Conservation (phyloP, 441 rosid species). For the Gossypium lobatum region DNA sequence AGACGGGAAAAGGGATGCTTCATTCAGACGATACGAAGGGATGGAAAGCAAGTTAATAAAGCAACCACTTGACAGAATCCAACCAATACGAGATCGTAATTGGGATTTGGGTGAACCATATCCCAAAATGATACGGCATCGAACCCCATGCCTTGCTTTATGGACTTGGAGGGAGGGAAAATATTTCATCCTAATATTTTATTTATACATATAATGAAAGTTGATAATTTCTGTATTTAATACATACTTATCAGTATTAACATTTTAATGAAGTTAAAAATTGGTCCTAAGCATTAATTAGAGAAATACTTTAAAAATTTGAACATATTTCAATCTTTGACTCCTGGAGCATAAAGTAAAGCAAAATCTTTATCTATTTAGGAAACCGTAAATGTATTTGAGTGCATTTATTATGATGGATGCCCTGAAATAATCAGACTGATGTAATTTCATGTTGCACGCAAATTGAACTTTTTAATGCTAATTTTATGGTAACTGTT, state of each 20-base stretch:
- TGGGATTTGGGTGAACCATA: not conserved
- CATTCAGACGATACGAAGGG: not conserved
- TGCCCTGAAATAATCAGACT: not conserved
- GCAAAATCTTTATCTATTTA: no score
- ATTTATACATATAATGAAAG: not conserved
- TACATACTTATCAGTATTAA: not conserved
- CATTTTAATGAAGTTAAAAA: not conserved
- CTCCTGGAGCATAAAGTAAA: not conserved
- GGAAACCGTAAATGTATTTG: no score
- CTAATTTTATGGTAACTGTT: not conserved
- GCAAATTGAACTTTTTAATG: not conserved
- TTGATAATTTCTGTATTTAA: not conserved
- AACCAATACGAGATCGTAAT: not conserved
- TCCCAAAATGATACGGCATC: not conserved
- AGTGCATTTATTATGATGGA: not conserved
- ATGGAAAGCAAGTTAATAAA: not conserved
- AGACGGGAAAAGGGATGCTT: not conserved
- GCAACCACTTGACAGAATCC: not conserved
- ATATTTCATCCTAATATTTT: not conserved
- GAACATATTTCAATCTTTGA: not conserved
- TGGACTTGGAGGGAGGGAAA: not conserved
- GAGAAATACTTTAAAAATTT: not conserved
- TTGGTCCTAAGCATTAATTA: not conserved
- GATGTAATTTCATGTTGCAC: not conserved
- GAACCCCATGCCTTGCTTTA: not conserved